Conservation (phyloP, 1,139 yeast species). For the Saccharomyces hybrid region DNA sequence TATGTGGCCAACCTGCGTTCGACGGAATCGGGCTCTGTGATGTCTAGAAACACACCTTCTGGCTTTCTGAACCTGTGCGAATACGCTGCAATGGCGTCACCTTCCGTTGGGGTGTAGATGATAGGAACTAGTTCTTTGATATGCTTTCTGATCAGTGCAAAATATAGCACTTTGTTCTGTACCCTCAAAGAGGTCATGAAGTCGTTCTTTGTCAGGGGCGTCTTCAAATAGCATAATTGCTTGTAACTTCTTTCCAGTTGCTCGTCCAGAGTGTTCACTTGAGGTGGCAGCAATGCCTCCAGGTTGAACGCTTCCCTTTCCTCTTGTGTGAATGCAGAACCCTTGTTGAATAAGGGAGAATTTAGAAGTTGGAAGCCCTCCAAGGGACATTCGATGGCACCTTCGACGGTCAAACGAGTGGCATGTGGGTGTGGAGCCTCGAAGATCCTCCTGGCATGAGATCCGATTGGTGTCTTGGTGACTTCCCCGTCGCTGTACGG, state of each 20-base stretch:
- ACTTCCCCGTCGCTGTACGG: constrained; percentile 9
- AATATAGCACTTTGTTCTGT: constrained; percentile 86
- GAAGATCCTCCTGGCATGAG: constrained; percentile 48
- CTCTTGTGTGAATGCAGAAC: constrained; percentile 79
- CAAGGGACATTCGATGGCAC: constrained; percentile 74
- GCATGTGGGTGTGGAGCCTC: constrained; percentile 35
- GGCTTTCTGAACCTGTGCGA: constrained; percentile 90
- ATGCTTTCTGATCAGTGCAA: constrained; percentile 78
- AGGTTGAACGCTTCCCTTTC: constrained; percentile 82
- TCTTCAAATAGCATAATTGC: constrained; percentile 68
- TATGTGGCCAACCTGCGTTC: constrained; percentile 62
- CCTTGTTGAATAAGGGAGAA: constrained; percentile 84
- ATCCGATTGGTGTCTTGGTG: constrained; percentile 56
- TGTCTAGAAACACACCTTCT: constrained; percentile 89
- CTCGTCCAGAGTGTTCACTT: constrained; percentile 72
- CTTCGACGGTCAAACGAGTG: constrained; percentile 58
- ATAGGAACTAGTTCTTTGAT: constrained; percentile 86
- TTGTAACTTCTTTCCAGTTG: constrained; percentile 88
- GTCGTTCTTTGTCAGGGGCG: constrained; percentile 87
- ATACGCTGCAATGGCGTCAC: constrained; percentile 91
- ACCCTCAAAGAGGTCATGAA: constrained; percentile 87
- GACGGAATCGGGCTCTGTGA: constrained; percentile 66
- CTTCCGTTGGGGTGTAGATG: constrained; percentile 95
- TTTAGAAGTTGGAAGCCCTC: constrained; percentile 65
- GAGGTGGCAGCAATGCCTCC: constrained; percentile 78